phyloP scores from a whole-genome alignment of 2,329 filamentous ascomycete genomes.

The Fusarium sp. region DNA sequence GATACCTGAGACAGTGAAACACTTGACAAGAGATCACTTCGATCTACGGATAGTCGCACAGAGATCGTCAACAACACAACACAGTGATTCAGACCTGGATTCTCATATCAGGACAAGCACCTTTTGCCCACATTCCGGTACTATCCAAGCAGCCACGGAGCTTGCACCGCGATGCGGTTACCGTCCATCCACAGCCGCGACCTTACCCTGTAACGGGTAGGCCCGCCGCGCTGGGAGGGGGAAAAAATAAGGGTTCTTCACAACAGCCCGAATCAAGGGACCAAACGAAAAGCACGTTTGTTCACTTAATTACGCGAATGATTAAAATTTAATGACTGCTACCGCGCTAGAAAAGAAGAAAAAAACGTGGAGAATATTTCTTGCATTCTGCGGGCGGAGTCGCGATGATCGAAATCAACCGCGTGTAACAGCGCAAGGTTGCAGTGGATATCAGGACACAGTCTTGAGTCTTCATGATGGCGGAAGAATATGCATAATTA shows the following conservation, averaged over 20 bases:
- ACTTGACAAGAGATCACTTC: not conserved
- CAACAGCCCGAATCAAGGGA: slow-evolving; percentile 3
- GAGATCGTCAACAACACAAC: not conserved
- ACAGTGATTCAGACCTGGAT: not conserved
- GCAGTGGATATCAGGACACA: not conserved
- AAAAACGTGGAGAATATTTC: slow-evolving; percentile 7
- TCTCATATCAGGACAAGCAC: not conserved
- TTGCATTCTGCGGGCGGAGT: slow-evolving; percentile 23
- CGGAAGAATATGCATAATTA: slow-evolving; percentile 6
- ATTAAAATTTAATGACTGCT: not conserved
- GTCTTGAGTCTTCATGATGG: not conserved
- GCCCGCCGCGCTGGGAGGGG: not conserved
- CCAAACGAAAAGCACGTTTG: not conserved
- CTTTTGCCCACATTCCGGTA: not conserved
- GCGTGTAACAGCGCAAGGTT: not conserved
- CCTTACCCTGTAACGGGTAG: slow-evolving; percentile 10
- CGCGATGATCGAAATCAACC: slow-evolving; percentile 34
- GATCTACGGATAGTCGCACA: not conserved
- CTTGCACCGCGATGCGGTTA: not conserved
- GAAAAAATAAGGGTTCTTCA: slow-evolving; percentile 8
- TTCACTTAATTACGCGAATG: not conserved
- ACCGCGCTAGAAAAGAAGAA: slow-evolving; percentile 4
- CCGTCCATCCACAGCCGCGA: not conserved
- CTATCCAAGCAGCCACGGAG: not conserved
- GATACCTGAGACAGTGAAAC: not conserved